These are phyloP conservation scores for Neofusicoccum laricinum DNA, from an alignment of 2,329 filamentous ascomycete species.

Conservation along the genomic window DNA sequence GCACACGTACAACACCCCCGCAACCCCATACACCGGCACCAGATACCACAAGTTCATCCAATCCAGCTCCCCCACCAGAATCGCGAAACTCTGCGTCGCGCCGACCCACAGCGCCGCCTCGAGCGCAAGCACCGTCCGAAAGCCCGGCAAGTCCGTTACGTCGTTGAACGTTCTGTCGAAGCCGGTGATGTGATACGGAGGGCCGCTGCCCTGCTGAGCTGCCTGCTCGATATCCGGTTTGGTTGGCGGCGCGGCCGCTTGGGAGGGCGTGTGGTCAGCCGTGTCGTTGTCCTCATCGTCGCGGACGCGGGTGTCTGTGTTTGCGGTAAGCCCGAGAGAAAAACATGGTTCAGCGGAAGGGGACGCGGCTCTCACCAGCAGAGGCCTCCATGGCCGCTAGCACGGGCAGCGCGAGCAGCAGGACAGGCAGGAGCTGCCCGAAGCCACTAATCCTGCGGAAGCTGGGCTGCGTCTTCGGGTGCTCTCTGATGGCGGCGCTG, in stretches of 20 bases:
- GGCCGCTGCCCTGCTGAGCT: background rate
- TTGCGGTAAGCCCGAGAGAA: too few relatives aligned
- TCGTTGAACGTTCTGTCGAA: too few relatives aligned
- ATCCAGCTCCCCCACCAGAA: background rate
- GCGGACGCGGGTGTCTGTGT: too few relatives aligned
- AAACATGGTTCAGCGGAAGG: too few relatives aligned
- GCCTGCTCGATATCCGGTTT: background rate
- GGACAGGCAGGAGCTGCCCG: conserved; percentile 4
- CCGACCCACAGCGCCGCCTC: background rate
- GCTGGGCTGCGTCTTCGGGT: background rate
- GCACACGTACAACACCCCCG: background rate
- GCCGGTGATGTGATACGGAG: background rate
- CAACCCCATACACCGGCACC: background rate
- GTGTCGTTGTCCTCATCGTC: background rate
- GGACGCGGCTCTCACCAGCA: background rate
- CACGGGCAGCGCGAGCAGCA: background rate
- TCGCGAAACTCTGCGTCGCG: background rate
- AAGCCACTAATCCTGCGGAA: background rate
- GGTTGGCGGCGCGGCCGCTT: background rate
- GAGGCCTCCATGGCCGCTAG: background rate
- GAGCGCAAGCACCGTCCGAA: background rate
- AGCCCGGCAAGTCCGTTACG: background rate
- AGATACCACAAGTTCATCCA: background rate
- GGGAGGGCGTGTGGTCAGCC: background rate
- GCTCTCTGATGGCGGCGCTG: too few relatives aligned